A percentile compares a stretch with the other conserved stretches of the same genome.
These are phyloP conservation scores for Sisymbrium irio DNA, from an alignment of 345 rosid species.

Conservation along the genomic window DNA sequence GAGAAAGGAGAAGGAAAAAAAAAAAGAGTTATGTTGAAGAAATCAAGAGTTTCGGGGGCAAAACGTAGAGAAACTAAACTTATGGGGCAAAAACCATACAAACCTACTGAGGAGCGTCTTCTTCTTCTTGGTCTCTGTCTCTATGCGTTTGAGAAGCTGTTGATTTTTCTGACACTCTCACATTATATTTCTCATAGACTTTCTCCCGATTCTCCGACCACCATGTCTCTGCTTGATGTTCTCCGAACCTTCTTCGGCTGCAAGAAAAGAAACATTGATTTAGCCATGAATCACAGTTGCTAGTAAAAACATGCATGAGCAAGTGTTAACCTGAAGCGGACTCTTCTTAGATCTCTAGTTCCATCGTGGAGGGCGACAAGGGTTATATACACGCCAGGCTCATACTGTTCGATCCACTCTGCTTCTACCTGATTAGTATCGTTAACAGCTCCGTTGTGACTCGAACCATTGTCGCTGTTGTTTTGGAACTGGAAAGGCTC, in stretches of 20 bases:
- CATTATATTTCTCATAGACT: conserved; percentile 81
- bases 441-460: conserved; percentile 29
- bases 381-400: conserved; percentile 93
- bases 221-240: conserved; percentile 97
- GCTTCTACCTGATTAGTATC: conserved; percentile 66
- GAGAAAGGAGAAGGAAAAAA: neutral
- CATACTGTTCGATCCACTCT: conserved; percentile 96
- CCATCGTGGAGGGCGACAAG: conserved; percentile 85
- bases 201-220: conserved; percentile 95
- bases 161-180: conserved; percentile 68
- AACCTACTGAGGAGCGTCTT: conserved; percentile 14
- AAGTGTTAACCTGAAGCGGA: conserved; percentile 81
- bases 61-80: neutral
- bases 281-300: conserved; percentile 12
- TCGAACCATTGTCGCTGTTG: conserved; percentile 49
- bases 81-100: conserved; percentile 21
- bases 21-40: neutral
- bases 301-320: neutral
- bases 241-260: conserved; percentile 91
- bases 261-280: conserved; percentile 11
- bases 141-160: conserved; percentile 48
- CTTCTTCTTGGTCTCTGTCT: conserved; percentile 27
- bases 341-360: conserved; percentile 68
- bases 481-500: conserved; percentile 51
- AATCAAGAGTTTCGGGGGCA: conserved; percentile 22